Percentiles rank a stretch among this genome's conserved stretches.
Evolutionary conservation across 2,329 filamentous ascomycete species (phyloP).

Genomic region (Sodiomyces alkalinus): DNA sequence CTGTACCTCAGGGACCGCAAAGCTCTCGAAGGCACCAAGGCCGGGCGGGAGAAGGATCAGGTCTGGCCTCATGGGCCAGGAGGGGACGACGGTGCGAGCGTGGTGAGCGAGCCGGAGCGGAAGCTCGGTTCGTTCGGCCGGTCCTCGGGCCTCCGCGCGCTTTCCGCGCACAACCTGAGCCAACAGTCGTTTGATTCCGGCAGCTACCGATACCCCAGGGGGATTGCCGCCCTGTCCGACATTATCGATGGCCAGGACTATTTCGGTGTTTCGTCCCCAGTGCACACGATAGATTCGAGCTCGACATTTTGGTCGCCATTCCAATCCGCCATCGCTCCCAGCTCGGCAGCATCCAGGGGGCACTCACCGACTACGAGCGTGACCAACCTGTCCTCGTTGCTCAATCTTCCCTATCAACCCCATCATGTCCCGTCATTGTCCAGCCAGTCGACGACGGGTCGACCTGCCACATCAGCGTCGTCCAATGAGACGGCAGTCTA

Average conservation of each 20-base stretch:
- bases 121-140: slow-evolving; percentile 27
- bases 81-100: slow-evolving; percentile 34
- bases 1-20: slow-evolving; percentile 68
- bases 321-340: slow-evolving; percentile 49
- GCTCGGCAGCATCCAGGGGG: slow-evolving; percentile 41
- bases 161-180: slow-evolving; percentile 47
- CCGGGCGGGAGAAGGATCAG: slow-evolving; percentile 28
- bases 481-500: slow-evolving; percentile 54
- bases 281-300: slow-evolving; percentile 57
- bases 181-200: slow-evolving; percentile 57
- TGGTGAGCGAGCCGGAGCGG: slow-evolving; percentile 39
- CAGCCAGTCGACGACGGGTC: slow-evolving; percentile 32
- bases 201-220: slow-evolving; percentile 43
- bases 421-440: slow-evolving; percentile 28
- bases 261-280: slow-evolving; percentile 52
- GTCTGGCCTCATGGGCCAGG: slow-evolving; percentile 18
- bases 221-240: slow-evolving; percentile 44
- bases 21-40: slow-evolving; percentile 32
- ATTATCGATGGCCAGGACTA: slow-evolving; percentile 56
- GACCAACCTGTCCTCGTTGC: slow-evolving; percentile 37
- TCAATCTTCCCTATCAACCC: slow-evolving; percentile 22
- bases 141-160: slow-evolving; percentile 39
- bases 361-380: slow-evolving; percentile 49
- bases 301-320: slow-evolving; percentile 86
- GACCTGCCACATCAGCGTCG: slow-evolving; percentile 51